Evolutionary conservation across 2,329 filamentous ascomycete species (phyloP).

Genomic region (Diplodia corticola): DNA sequence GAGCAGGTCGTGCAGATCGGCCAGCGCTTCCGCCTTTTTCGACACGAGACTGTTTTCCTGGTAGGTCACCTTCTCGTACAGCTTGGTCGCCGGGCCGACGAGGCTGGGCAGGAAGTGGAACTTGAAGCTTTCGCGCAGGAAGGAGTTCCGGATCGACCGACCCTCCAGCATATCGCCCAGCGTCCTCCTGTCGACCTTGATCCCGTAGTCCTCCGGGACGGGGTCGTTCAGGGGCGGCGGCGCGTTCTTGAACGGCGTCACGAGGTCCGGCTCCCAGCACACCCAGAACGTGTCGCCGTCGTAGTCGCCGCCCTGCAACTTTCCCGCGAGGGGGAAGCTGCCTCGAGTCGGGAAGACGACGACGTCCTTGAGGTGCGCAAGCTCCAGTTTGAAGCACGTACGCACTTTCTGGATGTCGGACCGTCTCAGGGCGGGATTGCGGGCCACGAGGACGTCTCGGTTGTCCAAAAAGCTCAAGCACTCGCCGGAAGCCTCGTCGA

Average conservation of each 20-base stretch:
- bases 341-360: constrained; percentile 73
- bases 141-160: constrained; percentile 49
- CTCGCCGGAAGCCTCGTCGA: constrained; percentile 54
- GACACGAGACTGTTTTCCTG: constrained; percentile 33
- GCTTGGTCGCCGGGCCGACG: constrained; percentile 65
- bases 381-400: constrained; percentile 54
- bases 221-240: constrained; percentile 49
- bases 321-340: constrained; percentile 62
- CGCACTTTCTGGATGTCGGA: constrained; percentile 69
- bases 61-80: constrained; percentile 65
- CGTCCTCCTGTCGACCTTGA: constrained; percentile 51
- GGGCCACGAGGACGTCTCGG: constrained; percentile 64
- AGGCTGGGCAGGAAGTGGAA: constrained; percentile 60
- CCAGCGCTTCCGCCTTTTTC: constrained; percentile 32
- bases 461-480: constrained; percentile 53
- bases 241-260: constrained; percentile 66
- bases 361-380: constrained; percentile 73
- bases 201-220: constrained; percentile 50
- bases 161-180: constrained; percentile 47
- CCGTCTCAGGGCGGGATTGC: constrained; percentile 67
- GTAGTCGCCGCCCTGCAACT: constrained; percentile 77
- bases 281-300: constrained; percentile 78
- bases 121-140: constrained; percentile 55
- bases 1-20: constrained; percentile 47
- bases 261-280: constrained; percentile 69